Evolutionary conservation across 2,329 filamentous ascomycete species (phyloP).

Genomic region (Magnaporthales sp.): DNA sequence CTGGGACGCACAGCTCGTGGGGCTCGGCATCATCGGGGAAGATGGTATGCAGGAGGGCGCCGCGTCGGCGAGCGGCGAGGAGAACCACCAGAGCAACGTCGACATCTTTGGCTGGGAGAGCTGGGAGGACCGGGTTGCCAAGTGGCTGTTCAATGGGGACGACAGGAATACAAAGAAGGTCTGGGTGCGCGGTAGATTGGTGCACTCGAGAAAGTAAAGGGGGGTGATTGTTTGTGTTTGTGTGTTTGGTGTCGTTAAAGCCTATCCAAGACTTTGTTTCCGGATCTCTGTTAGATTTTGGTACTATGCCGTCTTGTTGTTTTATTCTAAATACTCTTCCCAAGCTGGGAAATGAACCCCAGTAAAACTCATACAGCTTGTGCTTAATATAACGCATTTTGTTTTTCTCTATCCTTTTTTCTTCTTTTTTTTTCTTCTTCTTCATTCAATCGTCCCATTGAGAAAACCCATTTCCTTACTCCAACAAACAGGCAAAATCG

Average conservation of each 20-base stretch:
- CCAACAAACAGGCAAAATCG: too few relatives aligned
- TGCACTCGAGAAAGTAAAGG: slow-evolving; percentile 46
- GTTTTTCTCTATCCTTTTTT: too few relatives aligned
- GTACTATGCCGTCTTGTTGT: background rate
- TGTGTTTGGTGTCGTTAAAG: slow-evolving; percentile 1
- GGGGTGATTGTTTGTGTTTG: slow-evolving; percentile 3
- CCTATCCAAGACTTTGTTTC: background rate
- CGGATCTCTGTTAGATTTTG: background rate
- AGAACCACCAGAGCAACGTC: slow-evolving; percentile 46
- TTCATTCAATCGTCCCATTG: too few relatives aligned
- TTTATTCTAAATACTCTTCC: background rate
- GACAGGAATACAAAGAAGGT: slow-evolving; percentile 83
- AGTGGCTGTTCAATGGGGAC: slow-evolving; percentile 93
- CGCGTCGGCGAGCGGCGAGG: slow-evolving; percentile 7
- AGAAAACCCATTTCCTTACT: too few relatives aligned
- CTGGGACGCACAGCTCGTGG: slow-evolving; percentile 83
- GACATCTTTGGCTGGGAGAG: slow-evolving; percentile 87
- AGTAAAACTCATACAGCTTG: too few relatives aligned
- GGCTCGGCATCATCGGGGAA: slow-evolving; percentile 42
- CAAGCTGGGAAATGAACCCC: too few relatives aligned
- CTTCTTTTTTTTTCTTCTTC: too few relatives aligned
- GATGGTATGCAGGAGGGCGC: slow-evolving; percentile 23
- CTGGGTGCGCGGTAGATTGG: slow-evolving; percentile 79
- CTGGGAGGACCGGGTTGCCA: slow-evolving; percentile 80
- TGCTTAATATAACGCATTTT: too few relatives aligned